phyloP scores from a whole-genome alignment of 495 filamentous ascomycete genomes.

The Chaetomium fimeti region DNA sequence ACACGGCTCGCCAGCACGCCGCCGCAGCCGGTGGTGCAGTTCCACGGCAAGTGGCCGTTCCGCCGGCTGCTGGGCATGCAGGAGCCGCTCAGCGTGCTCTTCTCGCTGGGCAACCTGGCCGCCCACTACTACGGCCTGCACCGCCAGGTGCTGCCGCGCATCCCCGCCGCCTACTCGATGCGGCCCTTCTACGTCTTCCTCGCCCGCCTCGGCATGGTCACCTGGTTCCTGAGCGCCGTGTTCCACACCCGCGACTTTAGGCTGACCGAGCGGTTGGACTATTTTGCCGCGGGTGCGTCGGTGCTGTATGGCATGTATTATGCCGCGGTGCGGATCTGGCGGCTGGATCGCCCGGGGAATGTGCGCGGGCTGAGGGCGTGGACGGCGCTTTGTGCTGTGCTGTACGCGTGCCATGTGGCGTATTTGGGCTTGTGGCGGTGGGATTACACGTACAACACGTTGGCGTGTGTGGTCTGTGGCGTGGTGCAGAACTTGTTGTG shows the following conservation, averaged over 20 bases:
- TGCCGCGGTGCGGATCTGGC: conserved; percentile 73
- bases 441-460: conserved; percentile 98
- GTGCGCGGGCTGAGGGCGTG: conserved; percentile 64
- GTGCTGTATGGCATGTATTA: conserved; percentile 91
- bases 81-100: conserved; percentile 89
- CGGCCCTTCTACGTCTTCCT: conserved; percentile 77
- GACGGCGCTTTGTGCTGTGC: conserved; percentile 65
- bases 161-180: conserved; percentile 72
- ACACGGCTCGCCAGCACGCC: conserved; percentile 58
- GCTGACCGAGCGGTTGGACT: conserved; percentile 89
- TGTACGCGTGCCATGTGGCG: conserved; percentile 75
- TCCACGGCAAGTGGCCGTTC: conserved; percentile 99
- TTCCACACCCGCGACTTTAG: conserved; percentile 89
- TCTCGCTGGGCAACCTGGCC: conserved; percentile 83
- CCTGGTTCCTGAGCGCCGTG: conserved; percentile 83
- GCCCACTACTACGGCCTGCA: conserved; percentile 81
- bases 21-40: conserved; percentile 71
- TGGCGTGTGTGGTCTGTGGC: conserved; percentile 82
- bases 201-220: conserved; percentile 74
- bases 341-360: conserved; percentile 61
- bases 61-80: conserved; percentile 84
- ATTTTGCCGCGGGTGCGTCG: conserved; percentile 88
- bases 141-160: conserved; percentile 58
- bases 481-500: conserved; percentile 79
- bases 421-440: conserved; percentile 84